phyloP scores from a whole-genome alignment of 306 rosid species.

The Vicia sativa region DNA sequence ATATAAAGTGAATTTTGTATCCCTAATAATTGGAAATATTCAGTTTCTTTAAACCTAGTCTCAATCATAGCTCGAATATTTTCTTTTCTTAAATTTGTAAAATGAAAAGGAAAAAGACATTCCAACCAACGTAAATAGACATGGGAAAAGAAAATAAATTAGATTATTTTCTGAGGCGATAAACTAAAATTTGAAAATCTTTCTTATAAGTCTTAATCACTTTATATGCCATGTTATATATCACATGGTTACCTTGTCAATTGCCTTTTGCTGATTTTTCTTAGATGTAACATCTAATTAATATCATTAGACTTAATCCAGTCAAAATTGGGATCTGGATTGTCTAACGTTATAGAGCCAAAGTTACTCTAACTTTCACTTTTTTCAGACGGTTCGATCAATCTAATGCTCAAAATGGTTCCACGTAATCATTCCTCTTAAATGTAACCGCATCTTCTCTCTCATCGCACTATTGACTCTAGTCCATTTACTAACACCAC shows the following conservation, averaged over 20 bases:
- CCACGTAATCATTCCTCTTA: too few species aligned
- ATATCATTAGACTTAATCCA: background rate
- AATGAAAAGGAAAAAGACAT: background rate
- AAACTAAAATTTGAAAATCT: background rate
- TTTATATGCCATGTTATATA: background rate
- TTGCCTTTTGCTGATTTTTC: background rate
- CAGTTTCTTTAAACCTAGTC: conserved; percentile 22
- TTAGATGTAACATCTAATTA: conserved; percentile 10
- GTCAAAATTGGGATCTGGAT: background rate
- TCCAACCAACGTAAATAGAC: background rate
- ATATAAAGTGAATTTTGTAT: conserved; percentile 21
- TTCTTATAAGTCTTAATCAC: conserved; percentile 6
- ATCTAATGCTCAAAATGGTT: too few species aligned
- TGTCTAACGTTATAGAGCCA: too few species aligned
- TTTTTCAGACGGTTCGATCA: too few species aligned
- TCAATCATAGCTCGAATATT: conserved; percentile 5
- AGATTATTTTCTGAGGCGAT: background rate
- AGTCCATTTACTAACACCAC: too few species aligned
- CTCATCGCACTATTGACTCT: too few species aligned
- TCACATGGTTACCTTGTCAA: conserved; percentile 10
- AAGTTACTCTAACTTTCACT: too few species aligned
- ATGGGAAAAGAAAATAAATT: background rate
- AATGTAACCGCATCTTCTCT: too few species aligned
- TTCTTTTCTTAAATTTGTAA: conserved; percentile 4
- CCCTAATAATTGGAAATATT: conserved; percentile 5